These are phyloP conservation scores for Gossypium laxum DNA, from an alignment of 441 rosid species.

Conservation along the genomic window DNA sequence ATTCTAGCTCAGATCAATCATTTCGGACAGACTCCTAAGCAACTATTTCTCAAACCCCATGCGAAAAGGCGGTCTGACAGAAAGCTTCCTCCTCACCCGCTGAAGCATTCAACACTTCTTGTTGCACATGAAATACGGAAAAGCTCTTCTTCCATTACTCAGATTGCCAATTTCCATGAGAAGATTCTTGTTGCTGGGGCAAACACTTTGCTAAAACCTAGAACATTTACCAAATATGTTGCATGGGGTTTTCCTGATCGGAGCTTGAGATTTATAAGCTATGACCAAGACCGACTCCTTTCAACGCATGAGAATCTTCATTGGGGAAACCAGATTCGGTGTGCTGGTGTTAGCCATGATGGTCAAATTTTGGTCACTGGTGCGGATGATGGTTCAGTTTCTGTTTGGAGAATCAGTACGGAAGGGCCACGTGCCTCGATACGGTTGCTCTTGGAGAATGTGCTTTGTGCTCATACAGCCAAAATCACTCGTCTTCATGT, in stretches of 20 bases:
- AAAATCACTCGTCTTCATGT: constrained; percentile 84
- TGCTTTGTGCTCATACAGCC: constrained; percentile 74
- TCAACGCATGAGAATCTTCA: constrained; percentile 99
- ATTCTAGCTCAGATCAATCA: constrained; percentile 77
- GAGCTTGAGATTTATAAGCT: constrained; percentile 91
- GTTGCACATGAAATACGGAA: constrained; percentile 80
- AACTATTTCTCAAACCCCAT: constrained; percentile 62
- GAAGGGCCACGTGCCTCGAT: constrained; percentile 52
- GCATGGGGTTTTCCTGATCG: constrained; percentile 98
- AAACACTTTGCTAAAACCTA: constrained; percentile 77
- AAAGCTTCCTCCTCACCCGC: constrained; percentile 72
- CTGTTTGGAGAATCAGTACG: constrained; percentile 79
- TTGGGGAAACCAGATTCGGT: constrained; percentile 84
- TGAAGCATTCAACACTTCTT: constrained; percentile 70
- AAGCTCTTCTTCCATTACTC: constrained; percentile 59
- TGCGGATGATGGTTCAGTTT: constrained; percentile 81
- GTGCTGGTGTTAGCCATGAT: constrained; percentile 80
- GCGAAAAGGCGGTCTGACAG: constrained; percentile 60
- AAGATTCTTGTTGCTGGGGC: constrained; percentile 69
- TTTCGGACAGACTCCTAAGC: constrained; percentile 82
- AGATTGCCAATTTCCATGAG: constrained; percentile 66
- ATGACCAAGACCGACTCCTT: constrained; percentile 86
- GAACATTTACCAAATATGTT: constrained; percentile 68
- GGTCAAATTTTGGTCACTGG: constrained; percentile 88
- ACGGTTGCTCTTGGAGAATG: constrained; percentile 57